phyloP scores from a whole-genome alignment of 805 yeast species.

The Helenozyma baotianmanensis region DNA sequence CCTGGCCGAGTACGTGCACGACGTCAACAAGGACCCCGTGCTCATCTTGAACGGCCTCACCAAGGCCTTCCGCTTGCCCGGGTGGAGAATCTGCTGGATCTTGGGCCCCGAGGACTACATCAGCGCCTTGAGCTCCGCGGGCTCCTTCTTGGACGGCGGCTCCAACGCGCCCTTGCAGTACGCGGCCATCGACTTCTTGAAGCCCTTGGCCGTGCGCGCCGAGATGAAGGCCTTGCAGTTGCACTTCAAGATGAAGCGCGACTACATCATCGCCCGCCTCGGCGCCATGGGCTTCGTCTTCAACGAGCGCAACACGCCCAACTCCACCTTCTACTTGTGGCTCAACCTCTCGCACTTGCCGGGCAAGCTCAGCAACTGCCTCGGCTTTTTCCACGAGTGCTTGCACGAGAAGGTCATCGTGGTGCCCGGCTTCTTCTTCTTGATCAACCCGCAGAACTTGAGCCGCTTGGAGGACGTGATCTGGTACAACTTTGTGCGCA shows the following conservation, averaged over 20 bases:
- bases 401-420: conserved; percentile 55
- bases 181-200: conserved; percentile 51
- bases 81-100: conserved; percentile 63
- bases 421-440: conserved; percentile 61
- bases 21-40: conserved; percentile 56
- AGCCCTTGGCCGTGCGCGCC: conserved; percentile 44
- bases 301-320: conserved; percentile 41
- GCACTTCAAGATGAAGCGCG: conserved; percentile 55
- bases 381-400: conserved; percentile 62
- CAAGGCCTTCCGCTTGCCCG: conserved; percentile 58
- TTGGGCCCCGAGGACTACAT: conserved; percentile 60
- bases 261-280: conserved; percentile 47
- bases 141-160: conserved; percentile 59
- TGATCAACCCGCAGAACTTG: conserved; percentile 51
- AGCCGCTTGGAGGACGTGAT: conserved; percentile 48
- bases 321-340: conserved; percentile 59
- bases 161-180: conserved; percentile 58
- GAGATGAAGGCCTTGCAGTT: conserved; percentile 57
- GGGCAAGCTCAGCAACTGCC: conserved; percentile 50
- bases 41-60: conserved; percentile 57
- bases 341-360: conserved; percentile 52
- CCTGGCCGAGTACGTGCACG: conserved; percentile 48
- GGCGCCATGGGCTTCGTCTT: conserved; percentile 51
- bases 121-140: conserved; percentile 51
- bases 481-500: conserved; percentile 55